phyloP scores from a whole-genome alignment of 78 protist species.

The Thecamonas trahens region DNA sequence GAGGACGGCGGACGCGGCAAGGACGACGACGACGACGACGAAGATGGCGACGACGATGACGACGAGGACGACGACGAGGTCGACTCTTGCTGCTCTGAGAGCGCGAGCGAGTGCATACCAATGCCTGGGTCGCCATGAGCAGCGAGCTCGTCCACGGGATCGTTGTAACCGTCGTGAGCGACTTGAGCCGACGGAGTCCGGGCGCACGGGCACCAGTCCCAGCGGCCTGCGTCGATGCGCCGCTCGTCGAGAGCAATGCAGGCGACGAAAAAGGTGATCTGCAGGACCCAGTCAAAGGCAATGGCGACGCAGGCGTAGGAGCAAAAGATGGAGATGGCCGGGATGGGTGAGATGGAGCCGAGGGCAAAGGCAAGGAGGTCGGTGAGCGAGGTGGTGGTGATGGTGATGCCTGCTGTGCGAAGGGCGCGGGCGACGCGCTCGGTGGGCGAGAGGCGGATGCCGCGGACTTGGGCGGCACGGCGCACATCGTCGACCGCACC shows the following conservation, averaged over 20 bases:
- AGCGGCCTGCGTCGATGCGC: neutral
- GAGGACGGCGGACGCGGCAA: no score
- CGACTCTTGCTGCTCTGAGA: no score
- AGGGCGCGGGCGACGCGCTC: slow-evolving; percentile 4
- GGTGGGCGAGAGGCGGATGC: no score
- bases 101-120: no score
- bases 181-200: neutral
- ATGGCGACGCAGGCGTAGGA: slow-evolving; percentile 13
- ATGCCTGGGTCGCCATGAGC: neutral
- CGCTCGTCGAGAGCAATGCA: slow-evolving; percentile 1
- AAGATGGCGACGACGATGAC: no score
- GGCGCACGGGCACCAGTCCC: slow-evolving; percentile 24
- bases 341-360: slow-evolving; percentile 5
- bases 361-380: slow-evolving; percentile 22
- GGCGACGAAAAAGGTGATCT: slow-evolving; percentile 16
- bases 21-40: no score
- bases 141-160: neutral
- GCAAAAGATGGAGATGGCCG: slow-evolving; percentile 20
- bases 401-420: slow-evolving; percentile 13
- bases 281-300: slow-evolving; percentile 4
- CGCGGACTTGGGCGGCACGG: no score
- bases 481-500: no score
- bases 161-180: neutral
- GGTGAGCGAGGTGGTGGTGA: slow-evolving; percentile 34
- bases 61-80: no score